Percentiles rank a stretch among this genome's conserved stretches.
phyloP scores from a whole-genome alignment of 225 moss, liverwort and hornwort genomes.

The Rhytidiadelphus loreus region DNA sequence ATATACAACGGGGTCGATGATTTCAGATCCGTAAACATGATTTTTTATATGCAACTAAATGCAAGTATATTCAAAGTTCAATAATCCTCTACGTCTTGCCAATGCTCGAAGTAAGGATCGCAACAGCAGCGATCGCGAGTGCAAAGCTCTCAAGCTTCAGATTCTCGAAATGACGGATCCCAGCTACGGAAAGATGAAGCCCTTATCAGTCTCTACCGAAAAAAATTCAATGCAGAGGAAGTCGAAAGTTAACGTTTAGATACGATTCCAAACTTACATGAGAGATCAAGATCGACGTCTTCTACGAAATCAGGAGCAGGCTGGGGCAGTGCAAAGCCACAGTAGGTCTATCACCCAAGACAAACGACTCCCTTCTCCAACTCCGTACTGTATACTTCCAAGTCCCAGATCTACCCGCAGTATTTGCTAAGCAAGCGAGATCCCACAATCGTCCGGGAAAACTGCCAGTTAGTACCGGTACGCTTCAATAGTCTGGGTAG shows the following conservation, averaged over 20 bases:
- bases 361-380: not conserved
- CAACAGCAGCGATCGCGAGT: not conserved
- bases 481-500: too few species aligned
- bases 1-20: not conserved
- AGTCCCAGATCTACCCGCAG: not conserved
- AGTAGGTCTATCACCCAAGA: not conserved
- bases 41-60: not conserved
- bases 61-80: not conserved
- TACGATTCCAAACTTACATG: not conserved
- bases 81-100: not conserved
- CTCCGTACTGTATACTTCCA: not conserved
- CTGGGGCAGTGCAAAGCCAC: not conserved
- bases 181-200: not conserved
- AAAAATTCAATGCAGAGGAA: not conserved
- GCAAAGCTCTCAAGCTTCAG: not conserved
- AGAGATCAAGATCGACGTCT: not conserved
- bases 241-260: too few species aligned
- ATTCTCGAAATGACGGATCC: not conserved
- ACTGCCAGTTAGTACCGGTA: not conserved
- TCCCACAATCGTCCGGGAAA: not conserved
- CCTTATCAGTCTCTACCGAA: not conserved
- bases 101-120: too few species aligned
- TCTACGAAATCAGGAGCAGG: not conserved
- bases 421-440: not conserved
- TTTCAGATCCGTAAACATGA: not conserved